Evolutionary conservation across 345 rosid species (phyloP).

Genomic region (Balakata baccata): DNA sequence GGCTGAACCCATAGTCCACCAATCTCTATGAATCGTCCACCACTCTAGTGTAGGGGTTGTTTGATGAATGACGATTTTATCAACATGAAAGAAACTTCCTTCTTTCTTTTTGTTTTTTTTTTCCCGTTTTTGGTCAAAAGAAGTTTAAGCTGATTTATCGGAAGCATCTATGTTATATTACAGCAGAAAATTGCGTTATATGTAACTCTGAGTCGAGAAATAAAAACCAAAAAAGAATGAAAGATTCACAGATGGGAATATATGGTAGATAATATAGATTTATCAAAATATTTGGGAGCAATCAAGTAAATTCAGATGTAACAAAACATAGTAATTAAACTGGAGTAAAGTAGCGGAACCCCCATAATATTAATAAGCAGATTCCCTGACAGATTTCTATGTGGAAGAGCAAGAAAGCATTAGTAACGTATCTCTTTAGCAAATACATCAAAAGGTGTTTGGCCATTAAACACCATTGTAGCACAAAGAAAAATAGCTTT

Average conservation of each 20-base stretch:
- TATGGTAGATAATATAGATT: background rate
- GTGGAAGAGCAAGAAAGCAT: background rate
- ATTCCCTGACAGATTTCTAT: background rate
- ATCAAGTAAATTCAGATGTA: background rate
- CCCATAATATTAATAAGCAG: background rate
- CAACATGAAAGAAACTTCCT: background rate
- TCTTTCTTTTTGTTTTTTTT: background rate
- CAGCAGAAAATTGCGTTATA: background rate
- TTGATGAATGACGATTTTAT: background rate
- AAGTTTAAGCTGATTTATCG: background rate
- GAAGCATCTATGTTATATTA: background rate
- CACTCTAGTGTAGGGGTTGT: no score
- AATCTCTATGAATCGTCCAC: no score
- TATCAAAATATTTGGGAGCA: background rate
- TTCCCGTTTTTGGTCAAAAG: background rate
- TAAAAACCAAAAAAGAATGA: background rate
- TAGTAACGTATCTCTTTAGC: constrained; percentile 68
- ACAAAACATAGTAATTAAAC: background rate
- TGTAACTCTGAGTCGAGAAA: background rate
- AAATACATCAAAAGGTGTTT: constrained; percentile 89
- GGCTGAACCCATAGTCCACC: no score
- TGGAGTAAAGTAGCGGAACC: background rate
- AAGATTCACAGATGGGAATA: background rate
- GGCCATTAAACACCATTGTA: constrained; percentile 84
- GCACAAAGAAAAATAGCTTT: constrained; percentile 84